Conservation (phyloP, 768 basidiomycete species). For the Hygrocybe punicea region DNA sequence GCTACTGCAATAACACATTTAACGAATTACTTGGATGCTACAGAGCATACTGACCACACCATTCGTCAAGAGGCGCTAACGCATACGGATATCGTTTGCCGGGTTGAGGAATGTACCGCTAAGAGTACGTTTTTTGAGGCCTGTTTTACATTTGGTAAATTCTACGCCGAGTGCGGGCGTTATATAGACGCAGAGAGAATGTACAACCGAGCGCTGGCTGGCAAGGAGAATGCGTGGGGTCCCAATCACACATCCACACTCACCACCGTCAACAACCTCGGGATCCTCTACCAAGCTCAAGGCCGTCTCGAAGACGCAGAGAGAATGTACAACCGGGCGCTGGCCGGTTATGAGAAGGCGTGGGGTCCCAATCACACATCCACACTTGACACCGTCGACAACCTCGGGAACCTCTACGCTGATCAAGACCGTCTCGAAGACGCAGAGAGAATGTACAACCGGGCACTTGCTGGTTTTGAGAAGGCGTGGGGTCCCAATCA, state of each 20-base stretch:
- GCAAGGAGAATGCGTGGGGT: background rate
- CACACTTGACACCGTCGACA: background rate
- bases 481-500: background rate
- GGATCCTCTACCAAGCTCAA: too few relatives aligned
- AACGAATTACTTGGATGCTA: background rate
- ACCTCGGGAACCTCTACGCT: background rate
- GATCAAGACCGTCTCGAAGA: background rate
- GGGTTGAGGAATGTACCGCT: background rate
- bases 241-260: too few relatives aligned
- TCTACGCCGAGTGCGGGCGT: background rate
- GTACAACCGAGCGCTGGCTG: background rate
- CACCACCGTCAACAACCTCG: too few relatives aligned
- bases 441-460: background rate
- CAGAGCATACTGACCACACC: background rate
- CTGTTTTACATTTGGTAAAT: background rate
- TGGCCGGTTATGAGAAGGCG: background rate
- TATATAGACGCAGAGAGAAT: too few relatives aligned
- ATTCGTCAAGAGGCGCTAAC: background rate
- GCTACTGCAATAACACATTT: background rate
- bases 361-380: background rate
- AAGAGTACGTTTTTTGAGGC: background rate
- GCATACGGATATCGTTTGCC: background rate
- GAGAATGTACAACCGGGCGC: too few relatives aligned
- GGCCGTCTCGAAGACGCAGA: too few relatives aligned
- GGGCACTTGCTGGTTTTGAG: background rate